These are phyloP conservation scores for Trametes gibbosa DNA, from an alignment of 768 basidiomycete species.

Conservation along the genomic window DNA sequence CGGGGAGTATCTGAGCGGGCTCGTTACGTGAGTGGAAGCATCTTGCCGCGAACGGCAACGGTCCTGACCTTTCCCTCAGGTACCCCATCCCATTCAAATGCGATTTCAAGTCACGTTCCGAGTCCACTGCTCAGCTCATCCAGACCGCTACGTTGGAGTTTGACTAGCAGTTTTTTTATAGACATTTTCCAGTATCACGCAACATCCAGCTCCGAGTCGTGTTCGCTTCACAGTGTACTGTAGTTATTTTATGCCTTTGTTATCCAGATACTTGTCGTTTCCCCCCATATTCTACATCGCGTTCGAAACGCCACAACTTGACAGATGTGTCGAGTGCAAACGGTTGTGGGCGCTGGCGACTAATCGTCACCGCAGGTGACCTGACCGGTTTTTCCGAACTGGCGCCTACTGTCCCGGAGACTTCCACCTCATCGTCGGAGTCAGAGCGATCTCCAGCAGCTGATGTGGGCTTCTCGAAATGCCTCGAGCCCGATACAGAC, in stretches of 20 bases:
- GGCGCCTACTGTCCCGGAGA: not conserved
- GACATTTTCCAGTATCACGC: not conserved
- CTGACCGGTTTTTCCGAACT: not conserved
- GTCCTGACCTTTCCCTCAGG: constrained; percentile 3
- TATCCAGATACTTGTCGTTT: not conserved
- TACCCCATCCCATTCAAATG: constrained; percentile 21
- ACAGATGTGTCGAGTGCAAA: constrained; percentile 14
- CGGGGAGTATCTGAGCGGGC: constrained; percentile 23
- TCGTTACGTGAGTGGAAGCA: constrained; percentile 19
- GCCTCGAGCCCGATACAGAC: constrained; percentile 76
- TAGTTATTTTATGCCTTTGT: not conserved
- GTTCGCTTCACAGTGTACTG: not conserved
- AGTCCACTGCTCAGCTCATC: constrained; percentile 10
- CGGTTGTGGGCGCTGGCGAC: constrained; percentile 12
- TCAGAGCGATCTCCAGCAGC: constrained; percentile 1
- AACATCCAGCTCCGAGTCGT: not conserved
- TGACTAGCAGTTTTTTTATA: not conserved
- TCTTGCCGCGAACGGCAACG: not conserved
- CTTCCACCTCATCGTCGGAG: constrained; percentile 5
- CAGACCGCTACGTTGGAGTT: constrained; percentile 3
- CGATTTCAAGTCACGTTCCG: constrained; percentile 19
- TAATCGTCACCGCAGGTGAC: not conserved
- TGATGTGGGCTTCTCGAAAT: constrained; percentile 41
- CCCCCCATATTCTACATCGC: not conserved
- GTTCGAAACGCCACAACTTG: constrained; percentile 18